Evolutionary conservation across 1,284 basidiomycete species (phyloP).

Genomic region (Vanrija pseudolonga): DNA sequence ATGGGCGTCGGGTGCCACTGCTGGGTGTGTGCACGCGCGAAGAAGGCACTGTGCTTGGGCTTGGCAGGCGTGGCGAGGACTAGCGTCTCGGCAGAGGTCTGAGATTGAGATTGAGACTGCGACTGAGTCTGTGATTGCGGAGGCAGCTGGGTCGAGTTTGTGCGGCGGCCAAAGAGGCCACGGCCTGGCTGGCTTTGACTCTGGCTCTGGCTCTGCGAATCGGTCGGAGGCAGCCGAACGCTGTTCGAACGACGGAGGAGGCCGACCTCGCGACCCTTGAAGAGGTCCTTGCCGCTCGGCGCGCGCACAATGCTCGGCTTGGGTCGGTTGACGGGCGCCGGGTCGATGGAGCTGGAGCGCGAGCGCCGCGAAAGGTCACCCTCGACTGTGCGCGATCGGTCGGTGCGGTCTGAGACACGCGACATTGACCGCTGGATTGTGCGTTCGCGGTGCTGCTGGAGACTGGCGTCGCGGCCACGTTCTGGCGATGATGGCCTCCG

Average conservation of each 20-base stretch:
- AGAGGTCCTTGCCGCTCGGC: constrained; percentile 39
- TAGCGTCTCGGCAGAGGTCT: constrained; percentile 23
- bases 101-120: constrained; percentile 2
- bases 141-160: background rate
- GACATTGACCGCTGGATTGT: background rate
- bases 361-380: background rate
- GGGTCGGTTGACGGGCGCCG: background rate
- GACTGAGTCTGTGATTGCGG: constrained; percentile 2
- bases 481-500: too few species aligned
- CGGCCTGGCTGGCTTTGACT: background rate
- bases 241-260: constrained; percentile 4
- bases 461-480: too few species aligned
- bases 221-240: too few species aligned
- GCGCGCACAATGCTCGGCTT: constrained; percentile 13
- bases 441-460: background rate
- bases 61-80: constrained; percentile 43
- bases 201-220: constrained; percentile 14
- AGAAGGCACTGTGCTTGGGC: constrained; percentile 19
- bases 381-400: too few species aligned
- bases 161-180: constrained; percentile 24
- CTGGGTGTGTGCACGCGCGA: constrained; percentile 5
- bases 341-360: background rate
- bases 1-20: constrained; percentile 34
- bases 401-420: background rate
- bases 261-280: constrained; percentile 16